A percentile compares a stretch with the other conserved stretches of the same genome.
These are phyloP conservation scores for Kockovaella imperatae DNA, from an alignment of 768 basidiomycete genomes.

Conservation along the genomic window DNA sequence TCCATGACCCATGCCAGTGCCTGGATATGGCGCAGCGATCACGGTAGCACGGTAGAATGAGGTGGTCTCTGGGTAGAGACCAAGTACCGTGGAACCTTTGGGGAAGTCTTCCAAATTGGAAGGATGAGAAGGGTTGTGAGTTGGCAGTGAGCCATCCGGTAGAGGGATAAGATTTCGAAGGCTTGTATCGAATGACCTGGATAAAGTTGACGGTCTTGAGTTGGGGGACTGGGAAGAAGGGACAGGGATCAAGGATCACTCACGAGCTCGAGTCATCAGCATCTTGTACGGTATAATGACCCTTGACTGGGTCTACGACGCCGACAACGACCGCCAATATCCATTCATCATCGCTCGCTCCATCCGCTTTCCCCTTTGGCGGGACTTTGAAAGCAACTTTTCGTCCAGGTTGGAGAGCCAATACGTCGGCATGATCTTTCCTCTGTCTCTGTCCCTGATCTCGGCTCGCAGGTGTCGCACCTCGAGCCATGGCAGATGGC, in stretches of 20 bases:
- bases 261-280: constrained; percentile 41
- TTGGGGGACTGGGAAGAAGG: not conserved
- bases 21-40: constrained; percentile 23
- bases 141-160: constrained; percentile 40
- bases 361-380: not conserved
- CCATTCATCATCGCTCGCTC: constrained; percentile 35
- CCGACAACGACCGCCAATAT: constrained; percentile 45
- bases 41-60: constrained; percentile 47
- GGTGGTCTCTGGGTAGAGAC: constrained; percentile 48
- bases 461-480: constrained; percentile 12
- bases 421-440: constrained; percentile 42
- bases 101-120: constrained; percentile 40
- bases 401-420: constrained; percentile 44
- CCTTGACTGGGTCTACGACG: constrained; percentile 43
- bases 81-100: constrained; percentile 40
- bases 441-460: constrained; percentile 23
- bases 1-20: constrained; percentile 21
- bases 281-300: constrained; percentile 47
- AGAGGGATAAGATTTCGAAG: constrained; percentile 47
- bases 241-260: constrained; percentile 5
- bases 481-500: not conserved
- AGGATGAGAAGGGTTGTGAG: constrained; percentile 40
- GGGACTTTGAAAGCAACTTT: constrained; percentile 45
- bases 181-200: constrained; percentile 44
- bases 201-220: not conserved